Conservation (phyloP, 2,329 filamentous ascomycete species). For the Escovopsis sp. region DNA sequence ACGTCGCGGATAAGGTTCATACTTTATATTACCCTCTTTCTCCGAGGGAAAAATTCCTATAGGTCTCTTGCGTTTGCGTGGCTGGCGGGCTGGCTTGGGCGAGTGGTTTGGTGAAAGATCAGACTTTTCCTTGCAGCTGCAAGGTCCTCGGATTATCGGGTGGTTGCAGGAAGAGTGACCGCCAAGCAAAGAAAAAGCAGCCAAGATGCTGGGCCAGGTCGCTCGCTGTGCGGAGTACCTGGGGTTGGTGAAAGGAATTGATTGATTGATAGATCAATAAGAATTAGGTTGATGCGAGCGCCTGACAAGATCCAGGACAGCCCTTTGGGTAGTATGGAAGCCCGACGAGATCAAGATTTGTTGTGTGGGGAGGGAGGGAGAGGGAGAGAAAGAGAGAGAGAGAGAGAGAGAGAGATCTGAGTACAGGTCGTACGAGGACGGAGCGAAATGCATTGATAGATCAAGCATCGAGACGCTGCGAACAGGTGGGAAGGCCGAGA, state of each 20-base stretch:
- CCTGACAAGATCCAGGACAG: background rate
- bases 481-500: constrained; percentile 18
- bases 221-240: background rate
- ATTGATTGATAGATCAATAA: no score
- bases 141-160: constrained; percentile 18
- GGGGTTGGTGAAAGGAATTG: no score
- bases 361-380: constrained; percentile 10
- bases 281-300: no score
- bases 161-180: constrained; percentile 15
- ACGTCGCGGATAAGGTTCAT: constrained; percentile 25
- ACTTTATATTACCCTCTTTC: constrained; percentile 21
- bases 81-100: no score
- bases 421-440: constrained; percentile 13
- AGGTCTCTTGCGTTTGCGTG: no score
- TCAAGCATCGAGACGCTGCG: constrained; percentile 12
- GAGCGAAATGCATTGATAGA: constrained; percentile 5
- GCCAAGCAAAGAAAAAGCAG: constrained; percentile 3
- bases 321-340: constrained; percentile 6
- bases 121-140: constrained; percentile 5
- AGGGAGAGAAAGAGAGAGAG: no score
- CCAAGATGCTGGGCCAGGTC: constrained; percentile 3
- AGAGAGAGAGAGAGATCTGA: no score
- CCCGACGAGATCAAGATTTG: constrained; percentile 2
- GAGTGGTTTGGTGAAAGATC: background rate
- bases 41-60: constrained; percentile 8